These are phyloP conservation scores for Penicillium daleae DNA, from an alignment of 495 filamentous ascomycete genomes.

Conservation along the genomic window DNA sequence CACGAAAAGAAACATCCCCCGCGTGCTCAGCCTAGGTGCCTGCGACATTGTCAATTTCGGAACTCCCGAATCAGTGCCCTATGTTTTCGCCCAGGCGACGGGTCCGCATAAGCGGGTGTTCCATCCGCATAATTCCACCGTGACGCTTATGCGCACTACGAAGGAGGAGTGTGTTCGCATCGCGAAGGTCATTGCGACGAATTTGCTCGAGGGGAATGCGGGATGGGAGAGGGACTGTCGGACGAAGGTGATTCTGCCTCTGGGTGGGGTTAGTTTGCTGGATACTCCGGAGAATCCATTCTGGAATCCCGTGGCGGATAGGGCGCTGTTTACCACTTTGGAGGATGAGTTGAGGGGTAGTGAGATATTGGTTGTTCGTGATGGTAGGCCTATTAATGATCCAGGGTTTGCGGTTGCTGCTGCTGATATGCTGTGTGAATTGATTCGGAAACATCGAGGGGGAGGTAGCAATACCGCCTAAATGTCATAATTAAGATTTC, in stretches of 20 bases:
- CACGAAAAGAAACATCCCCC: conserved; percentile 57
- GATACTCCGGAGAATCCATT: conserved; percentile 42
- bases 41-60: conserved; percentile 75
- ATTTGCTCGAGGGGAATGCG: conserved; percentile 37
- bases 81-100: conserved; percentile 30
- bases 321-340: conserved; percentile 49
- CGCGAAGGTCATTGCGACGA: conserved; percentile 55
- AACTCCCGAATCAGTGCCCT: conserved; percentile 54
- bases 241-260: conserved; percentile 61
- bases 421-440: conserved; percentile 27
- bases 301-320: conserved; percentile 49
- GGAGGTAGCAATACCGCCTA: background rate
- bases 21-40: conserved; percentile 66
- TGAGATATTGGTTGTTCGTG: conserved; percentile 39
- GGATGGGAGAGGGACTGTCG: conserved; percentile 27
- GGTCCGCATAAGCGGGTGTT: conserved; percentile 44
- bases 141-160: conserved; percentile 66
- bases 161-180: conserved; percentile 56
- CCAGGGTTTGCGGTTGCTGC: conserved; percentile 38
- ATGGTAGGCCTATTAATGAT: conserved; percentile 51
- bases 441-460: background rate
- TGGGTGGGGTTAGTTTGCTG: conserved; percentile 54
- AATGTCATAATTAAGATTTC: background rate
- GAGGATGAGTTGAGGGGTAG: conserved; percentile 42
- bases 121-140: conserved; percentile 65